Evolutionary conservation across 2,329 filamentous ascomycete species (phyloP), one percentile per base, ranked within the genome.

Genomic region (Alternaria gaisen): DNA sequence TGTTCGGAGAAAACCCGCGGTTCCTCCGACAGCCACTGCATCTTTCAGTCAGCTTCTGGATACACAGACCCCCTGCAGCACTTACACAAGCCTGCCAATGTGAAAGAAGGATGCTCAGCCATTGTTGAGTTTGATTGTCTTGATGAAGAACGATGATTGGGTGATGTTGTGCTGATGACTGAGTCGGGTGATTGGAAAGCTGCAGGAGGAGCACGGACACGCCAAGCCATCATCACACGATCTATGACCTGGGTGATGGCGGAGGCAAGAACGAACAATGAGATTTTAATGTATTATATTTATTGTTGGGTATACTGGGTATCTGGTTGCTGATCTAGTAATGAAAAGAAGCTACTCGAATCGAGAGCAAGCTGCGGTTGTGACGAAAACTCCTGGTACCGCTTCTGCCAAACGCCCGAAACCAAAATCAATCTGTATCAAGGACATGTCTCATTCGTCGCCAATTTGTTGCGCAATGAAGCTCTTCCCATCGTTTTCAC

Each of bases 51-150:
- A 68, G 57, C 53, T 26, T 26, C 8, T 2, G 11, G 5, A 36
- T 28, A 14, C 12, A 14, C 38, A 22, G 9, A 42, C 36, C 8
- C 16, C 28, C 26, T 30, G 20, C 11, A 1, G 1, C 14, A 44
- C 70, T 65, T 67, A 74, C 72, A 53, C 14, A 74, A 66, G 22
- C 69, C 72, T 26, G 72, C 70, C 18, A 74, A 66, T 5, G 72
- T 72, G 43, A 74, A 74, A 9, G 72, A 74, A 3, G 72, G 72
- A 48, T 74, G 72, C 44, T 74, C 70, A 22, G 72, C 72, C 72
- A 74, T 74, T 16, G 28, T 36, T 1, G 12, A 0, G 12, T 36
- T 36, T 36, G 32, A 14, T 5, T 36, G 32, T n/a, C 24, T 48
- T 24, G 51, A 58, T 61, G 53, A 18, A 28, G 18, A 20, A 30